These are phyloP conservation scores for Blastobotrys indianensis DNA, from an alignment of 1,139 yeast species.

Conservation along the genomic window DNA sequence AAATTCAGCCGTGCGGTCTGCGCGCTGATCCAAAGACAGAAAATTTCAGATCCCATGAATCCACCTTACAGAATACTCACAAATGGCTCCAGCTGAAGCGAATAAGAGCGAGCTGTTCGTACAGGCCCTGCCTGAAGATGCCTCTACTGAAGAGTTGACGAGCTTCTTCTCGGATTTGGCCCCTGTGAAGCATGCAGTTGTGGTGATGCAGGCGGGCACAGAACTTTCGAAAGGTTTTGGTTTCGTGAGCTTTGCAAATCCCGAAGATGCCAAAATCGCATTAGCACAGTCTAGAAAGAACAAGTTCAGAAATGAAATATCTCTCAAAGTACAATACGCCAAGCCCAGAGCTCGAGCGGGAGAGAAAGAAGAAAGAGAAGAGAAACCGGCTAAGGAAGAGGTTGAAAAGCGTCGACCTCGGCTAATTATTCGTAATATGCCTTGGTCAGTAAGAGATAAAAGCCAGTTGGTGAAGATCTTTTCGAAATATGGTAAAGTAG, in stretches of 20 bases:
- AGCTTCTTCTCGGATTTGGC: conserved; percentile 85
- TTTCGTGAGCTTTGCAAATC: conserved; percentile 81
- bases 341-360: conserved; percentile 81
- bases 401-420: conserved; percentile 69
- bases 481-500: conserved; percentile 75
- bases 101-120: conserved; percentile 52
- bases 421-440: conserved; percentile 82
- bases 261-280: conserved; percentile 80
- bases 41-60: too few relatives aligned
- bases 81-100: too few relatives aligned
- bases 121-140: conserved; percentile 72
- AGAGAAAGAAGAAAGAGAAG: conserved; percentile 21
- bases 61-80: too few relatives aligned
- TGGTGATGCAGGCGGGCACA: conserved; percentile 72
- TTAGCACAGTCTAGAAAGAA: conserved; percentile 58
- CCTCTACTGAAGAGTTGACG: conserved; percentile 73
- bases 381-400: conserved; percentile 18
- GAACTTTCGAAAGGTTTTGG: conserved; percentile 83
- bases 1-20: too few relatives aligned
- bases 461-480: conserved; percentile 65
- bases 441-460: conserved; percentile 90
- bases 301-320: conserved; percentile 54
- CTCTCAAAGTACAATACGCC: conserved; percentile 79
- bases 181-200: conserved; percentile 92
- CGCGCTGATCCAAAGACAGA: too few relatives aligned